Base-by-base conservation (phyloP, 1,284 basidiomycete species). In the Malassezia pachydermatis region DNA sequence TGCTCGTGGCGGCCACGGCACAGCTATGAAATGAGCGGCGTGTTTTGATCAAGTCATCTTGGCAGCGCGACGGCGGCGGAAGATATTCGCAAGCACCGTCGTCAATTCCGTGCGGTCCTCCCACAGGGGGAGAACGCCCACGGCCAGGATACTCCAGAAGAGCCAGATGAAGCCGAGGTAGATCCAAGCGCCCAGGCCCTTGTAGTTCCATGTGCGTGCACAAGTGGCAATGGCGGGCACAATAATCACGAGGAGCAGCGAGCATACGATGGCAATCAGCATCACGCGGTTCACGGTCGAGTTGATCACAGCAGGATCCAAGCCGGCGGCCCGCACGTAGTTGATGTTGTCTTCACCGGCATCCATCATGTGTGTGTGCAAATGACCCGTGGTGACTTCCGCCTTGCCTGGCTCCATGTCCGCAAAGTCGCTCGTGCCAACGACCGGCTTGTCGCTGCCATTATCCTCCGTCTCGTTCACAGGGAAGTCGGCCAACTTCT, bases 101-200 rank as follows among this genome's bases (percentile, higher is more conserved):
- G 29, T 29, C 17, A 28, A 16, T 22, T 48, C 47, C 6, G 40
- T 33, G 10, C 85, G 76, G 54, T 84, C 86, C 76, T 94, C 88
- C 73, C 77, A 88, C 3, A 88, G 72, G 16, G 88, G 88, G 64
- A 84, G 84, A n/a, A 89, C 39, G 10, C 88, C 84, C 22, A 88
- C 84, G 14, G 80, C 76, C 4, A 58, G 20, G 4, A 77, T 14
- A 2, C 82, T 78, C 54, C 78, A 76, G 69, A 89, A 86, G 9
- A 84, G 78, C 86, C 87, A 89, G 30, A 83, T 74, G 58, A 92
- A 83, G 1, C 84, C 84, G 46, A 72, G 43, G 50, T 59, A 60
- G 23, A 65, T 55, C 58, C 66, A 70, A 2, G 62, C 67, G 0
- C 55, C 58, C n/a, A 70, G 41, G 7, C 67, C 67, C 1, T 56